Conservation (phyloP, 371 early-diverging fungal genomes). For the Phascolomyces articulosus region DNA sequence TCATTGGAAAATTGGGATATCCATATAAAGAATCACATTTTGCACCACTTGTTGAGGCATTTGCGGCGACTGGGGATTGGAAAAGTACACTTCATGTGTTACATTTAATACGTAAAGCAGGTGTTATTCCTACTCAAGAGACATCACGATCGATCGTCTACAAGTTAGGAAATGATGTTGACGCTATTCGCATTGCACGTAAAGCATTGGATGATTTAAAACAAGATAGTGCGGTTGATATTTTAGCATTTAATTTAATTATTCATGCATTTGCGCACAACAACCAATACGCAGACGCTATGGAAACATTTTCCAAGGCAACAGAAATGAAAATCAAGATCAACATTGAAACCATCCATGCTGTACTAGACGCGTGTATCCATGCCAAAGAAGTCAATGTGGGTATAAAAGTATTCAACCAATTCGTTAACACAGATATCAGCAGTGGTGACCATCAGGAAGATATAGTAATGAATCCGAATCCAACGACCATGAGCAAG, state of each 20-base stretch:
- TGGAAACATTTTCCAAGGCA: conserved; percentile 39
- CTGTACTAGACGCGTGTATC: conserved; percentile 63
- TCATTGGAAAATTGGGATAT: conserved; percentile 46
- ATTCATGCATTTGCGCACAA: conserved; percentile 45
- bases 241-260: conserved; percentile 59
- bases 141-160: conserved; percentile 32
- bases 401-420: conserved; percentile 50
- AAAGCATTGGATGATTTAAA: conserved; percentile 37
- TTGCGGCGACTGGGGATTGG: conserved; percentile 53
- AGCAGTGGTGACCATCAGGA: too few species aligned
- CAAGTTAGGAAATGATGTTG: conserved; percentile 28
- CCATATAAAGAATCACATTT: conserved; percentile 61
- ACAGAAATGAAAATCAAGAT: conserved; percentile 38
- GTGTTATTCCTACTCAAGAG: conserved; percentile 41
- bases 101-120: conserved; percentile 59
- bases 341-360: conserved; percentile 60
- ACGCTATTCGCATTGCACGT: conserved; percentile 43
- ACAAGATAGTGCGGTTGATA: conserved; percentile 37
- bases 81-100: conserved; percentile 61
- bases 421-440: conserved; percentile 16
- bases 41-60: conserved; percentile 68
- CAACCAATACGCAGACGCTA: conserved; percentile 52
- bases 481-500: conserved; percentile 53
- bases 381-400: conserved; percentile 41
- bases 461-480: conserved; percentile 22